phyloP scores from a whole-genome alignment of 1,139 yeast species.

The Kazachstania sp. region DNA sequence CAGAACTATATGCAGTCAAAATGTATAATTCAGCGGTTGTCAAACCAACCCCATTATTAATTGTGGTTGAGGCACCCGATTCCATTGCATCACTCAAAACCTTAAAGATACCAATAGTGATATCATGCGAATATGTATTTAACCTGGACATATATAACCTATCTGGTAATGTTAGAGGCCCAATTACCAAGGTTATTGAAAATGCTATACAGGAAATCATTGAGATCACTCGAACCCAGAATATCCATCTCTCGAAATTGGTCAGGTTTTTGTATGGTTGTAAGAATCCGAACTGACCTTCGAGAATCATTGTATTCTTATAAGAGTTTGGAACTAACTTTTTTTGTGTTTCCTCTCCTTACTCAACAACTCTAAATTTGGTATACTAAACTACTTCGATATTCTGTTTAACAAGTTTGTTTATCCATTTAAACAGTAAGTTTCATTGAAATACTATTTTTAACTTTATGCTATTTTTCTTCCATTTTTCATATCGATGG shows the following conservation, averaged over 20 bases:
- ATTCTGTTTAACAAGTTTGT: no score
- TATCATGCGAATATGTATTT: slow-evolving; percentile 21
- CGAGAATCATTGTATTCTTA: neutral
- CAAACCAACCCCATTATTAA: slow-evolving; percentile 28
- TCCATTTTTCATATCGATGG: no score
- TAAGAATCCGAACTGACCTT: neutral
- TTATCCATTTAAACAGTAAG: no score
- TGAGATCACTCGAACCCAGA: slow-evolving; percentile 17
- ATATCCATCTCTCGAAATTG: slow-evolving; percentile 19
- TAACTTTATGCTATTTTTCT: no score
- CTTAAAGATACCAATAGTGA: slow-evolving; percentile 23
- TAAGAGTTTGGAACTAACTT: neutral
- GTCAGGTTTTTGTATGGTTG: slow-evolving; percentile 21
- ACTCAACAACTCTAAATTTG: no score
- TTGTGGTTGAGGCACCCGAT: slow-evolving; percentile 14
- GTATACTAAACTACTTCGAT: no score
- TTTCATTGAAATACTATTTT: no score
- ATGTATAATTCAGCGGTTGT: slow-evolving; percentile 27
- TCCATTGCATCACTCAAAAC: slow-evolving; percentile 21
- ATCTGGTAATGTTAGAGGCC: slow-evolving; percentile 18
- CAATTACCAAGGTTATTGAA: slow-evolving; percentile 16
- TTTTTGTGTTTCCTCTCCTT: no score
- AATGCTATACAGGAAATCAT: slow-evolving; percentile 16
- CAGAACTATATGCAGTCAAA: slow-evolving; percentile 22
- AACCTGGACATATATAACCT: slow-evolving; percentile 19